These are phyloP conservation scores for Naegleria lovaniensis DNA, from an alignment of 208 protist species.

Conservation along the genomic window DNA sequence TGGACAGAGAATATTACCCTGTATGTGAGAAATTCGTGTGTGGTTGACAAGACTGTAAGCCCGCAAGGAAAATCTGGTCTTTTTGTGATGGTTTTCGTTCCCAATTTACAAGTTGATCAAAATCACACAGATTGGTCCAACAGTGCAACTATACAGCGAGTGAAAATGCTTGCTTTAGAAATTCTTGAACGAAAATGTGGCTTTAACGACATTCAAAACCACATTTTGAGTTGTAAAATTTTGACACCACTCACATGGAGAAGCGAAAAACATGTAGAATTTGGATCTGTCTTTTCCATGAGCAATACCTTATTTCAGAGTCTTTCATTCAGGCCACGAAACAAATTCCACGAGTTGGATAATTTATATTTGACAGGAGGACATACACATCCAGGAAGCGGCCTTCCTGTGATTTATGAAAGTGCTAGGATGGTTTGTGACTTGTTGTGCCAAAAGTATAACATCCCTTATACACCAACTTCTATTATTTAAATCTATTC, in stretches of 20 bases:
- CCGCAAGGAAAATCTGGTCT: neutral
- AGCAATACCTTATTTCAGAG: neutral
- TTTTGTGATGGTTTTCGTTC: neutral
- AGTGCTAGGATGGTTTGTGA: constrained; percentile 28
- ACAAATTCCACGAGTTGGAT: constrained; percentile 1
- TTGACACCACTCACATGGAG: neutral
- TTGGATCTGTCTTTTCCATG: constrained; percentile 6
- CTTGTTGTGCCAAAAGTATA: constrained; percentile 4
- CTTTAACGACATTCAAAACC: neutral
- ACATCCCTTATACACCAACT: neutral
- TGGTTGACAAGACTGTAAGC: neutral
- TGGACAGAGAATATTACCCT: neutral
- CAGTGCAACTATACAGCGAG: neutral
- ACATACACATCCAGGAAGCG: constrained; percentile 9
- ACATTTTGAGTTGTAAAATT: neutral
- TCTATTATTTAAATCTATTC: too few species aligned
- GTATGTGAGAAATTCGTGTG: neutral
- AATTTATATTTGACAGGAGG: constrained; percentile 20
- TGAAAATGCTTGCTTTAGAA: neutral
- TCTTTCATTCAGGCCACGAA: constrained; percentile 2
- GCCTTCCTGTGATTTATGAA: constrained; percentile 21
- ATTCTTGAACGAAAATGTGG: neutral
- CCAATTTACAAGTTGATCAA: neutral
- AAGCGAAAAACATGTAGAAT: neutral
- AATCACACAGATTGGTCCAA: neutral